Percentiles rank a stretch among this genome's conserved stretches.
These are phyloP conservation scores for Aspergillus sp. DNA, from an alignment of 2,329 filamentous ascomycete genomes.

Conservation along the genomic window DNA sequence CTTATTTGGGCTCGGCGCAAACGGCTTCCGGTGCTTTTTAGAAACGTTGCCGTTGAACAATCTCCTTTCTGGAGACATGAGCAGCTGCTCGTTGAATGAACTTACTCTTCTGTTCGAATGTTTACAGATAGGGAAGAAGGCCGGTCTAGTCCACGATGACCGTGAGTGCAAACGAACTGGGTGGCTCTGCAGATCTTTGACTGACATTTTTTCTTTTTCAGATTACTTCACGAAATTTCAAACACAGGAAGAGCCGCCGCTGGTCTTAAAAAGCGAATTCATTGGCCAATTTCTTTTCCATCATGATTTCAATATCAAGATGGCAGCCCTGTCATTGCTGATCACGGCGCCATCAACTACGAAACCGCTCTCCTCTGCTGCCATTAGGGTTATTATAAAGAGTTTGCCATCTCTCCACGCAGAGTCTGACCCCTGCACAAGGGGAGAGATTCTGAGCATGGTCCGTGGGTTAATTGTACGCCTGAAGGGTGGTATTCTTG, in stretches of 20 bases:
- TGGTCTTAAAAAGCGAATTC: conserved; percentile 36
- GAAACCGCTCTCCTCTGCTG: conserved; percentile 64
- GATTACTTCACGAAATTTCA: conserved; percentile 28
- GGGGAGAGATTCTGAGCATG: conserved; percentile 75
- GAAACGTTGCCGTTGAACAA: conserved; percentile 55
- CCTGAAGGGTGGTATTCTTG: conserved; percentile 63
- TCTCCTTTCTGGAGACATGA: conserved; percentile 48
- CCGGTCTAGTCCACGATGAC: conserved; percentile 68
- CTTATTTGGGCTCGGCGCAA: conserved; percentile 33
- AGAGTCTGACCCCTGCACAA: conserved; percentile 81
- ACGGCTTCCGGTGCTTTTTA: conserved; percentile 52
- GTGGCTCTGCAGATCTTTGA: neutral
- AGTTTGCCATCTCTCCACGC: conserved; percentile 73
- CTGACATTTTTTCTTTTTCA: conserved; percentile 16
- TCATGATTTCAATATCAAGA: conserved; percentile 65
- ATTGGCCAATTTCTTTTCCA: conserved; percentile 42
- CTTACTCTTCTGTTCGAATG: conserved; percentile 64
- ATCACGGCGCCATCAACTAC: conserved; percentile 74
- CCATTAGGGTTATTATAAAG: conserved; percentile 62
- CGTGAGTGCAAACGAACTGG: conserved; percentile 41
- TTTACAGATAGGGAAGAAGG: conserved; percentile 70
- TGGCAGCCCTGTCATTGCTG: conserved; percentile 79
- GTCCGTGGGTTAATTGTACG: conserved; percentile 76
- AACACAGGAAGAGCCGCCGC: conserved; percentile 13
- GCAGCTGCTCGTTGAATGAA: conserved; percentile 51